These are phyloP conservation scores for Lentinula edodes DNA, from an alignment of 768 basidiomycete genomes.

Conservation along the genomic window DNA sequence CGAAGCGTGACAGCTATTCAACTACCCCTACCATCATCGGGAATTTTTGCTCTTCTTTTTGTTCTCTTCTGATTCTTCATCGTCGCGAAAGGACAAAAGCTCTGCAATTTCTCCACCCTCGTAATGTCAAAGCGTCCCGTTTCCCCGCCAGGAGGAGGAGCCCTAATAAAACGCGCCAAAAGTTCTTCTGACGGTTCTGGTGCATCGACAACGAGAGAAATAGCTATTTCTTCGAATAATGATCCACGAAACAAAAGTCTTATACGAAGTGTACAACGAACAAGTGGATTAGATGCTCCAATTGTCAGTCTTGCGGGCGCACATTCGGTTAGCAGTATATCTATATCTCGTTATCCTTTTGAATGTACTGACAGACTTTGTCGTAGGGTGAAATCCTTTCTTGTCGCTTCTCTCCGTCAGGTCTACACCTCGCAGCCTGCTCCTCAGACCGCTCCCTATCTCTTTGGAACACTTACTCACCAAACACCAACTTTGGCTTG, in stretches of 20 bases:
- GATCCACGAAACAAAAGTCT: slow-evolving; percentile 76
- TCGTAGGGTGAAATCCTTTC: slow-evolving; percentile 78
- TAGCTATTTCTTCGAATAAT: slow-evolving; percentile 70
- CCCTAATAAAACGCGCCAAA: slow-evolving; percentile 61
- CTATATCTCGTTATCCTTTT: neutral
- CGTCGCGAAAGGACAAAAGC: too few species aligned
- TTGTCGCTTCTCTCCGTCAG: slow-evolving; percentile 91
- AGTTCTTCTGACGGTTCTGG: slow-evolving; percentile 34
- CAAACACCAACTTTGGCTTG: slow-evolving; percentile 89
- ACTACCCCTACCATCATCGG: too few species aligned
- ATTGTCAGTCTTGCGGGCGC: slow-evolving; percentile 88
- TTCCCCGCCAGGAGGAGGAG: slow-evolving; percentile 50
- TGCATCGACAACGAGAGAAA: slow-evolving; percentile 40
- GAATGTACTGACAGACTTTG: neutral
- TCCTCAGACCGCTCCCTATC: slow-evolving; percentile 89
- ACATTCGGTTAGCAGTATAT: slow-evolving; percentile 59
- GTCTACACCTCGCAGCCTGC: slow-evolving; percentile 90
- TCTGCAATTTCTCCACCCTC: too few species aligned
- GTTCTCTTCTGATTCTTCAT: neutral
- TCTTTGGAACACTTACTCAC: slow-evolving; percentile 90
- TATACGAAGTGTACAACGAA: slow-evolving; percentile 81
- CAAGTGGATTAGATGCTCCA: slow-evolving; percentile 90
- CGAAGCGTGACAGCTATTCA: too few species aligned
- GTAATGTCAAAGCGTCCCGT: slow-evolving; percentile 68
- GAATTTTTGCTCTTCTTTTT: neutral